These are phyloP conservation scores for Rhizophora apiculata DNA, from an alignment of 345 rosid species.

Conservation along the genomic window DNA sequence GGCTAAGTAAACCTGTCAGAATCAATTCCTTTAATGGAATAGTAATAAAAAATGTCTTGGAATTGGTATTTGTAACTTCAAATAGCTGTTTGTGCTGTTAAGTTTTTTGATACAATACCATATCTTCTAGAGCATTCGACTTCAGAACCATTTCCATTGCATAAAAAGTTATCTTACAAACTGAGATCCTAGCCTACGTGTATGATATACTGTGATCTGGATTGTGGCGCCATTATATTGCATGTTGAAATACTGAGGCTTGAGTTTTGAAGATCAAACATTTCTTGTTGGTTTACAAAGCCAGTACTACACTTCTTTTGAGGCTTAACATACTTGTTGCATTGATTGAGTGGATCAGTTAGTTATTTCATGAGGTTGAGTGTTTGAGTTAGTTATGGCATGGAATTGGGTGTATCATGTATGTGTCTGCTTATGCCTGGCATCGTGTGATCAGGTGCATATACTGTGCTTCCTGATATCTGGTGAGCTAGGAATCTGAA, in stretches of 20 bases:
- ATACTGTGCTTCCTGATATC: neutral
- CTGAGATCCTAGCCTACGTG: neutral
- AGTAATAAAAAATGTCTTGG: neutral
- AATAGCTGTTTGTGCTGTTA: neutral
- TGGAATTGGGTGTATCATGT: constrained; percentile 2
- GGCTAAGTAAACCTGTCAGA: neutral
- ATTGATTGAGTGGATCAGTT: neutral
- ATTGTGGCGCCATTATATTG: too few species aligned
- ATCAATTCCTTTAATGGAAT: neutral
- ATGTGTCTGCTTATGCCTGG: neutral
- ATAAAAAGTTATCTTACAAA: neutral
- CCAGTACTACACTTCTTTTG: neutral
- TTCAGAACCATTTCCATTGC: neutral
- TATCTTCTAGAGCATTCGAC: neutral
- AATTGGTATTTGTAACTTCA: neutral
- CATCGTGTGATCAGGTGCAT: neutral
- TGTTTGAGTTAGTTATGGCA: neutral
- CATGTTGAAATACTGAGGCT: neutral
- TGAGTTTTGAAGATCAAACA: neutral
- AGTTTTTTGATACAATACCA: neutral
- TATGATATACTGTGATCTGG: neutral
- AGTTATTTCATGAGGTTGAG: neutral
- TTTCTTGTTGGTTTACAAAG: neutral
- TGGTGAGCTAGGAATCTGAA: neutral
- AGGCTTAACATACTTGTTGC: neutral